Evolutionary conservation across 1,284 basidiomycete species (phyloP), one percentile per base, ranked within the genome.

Genomic region (Lignosus rhinocerotis): DNA sequence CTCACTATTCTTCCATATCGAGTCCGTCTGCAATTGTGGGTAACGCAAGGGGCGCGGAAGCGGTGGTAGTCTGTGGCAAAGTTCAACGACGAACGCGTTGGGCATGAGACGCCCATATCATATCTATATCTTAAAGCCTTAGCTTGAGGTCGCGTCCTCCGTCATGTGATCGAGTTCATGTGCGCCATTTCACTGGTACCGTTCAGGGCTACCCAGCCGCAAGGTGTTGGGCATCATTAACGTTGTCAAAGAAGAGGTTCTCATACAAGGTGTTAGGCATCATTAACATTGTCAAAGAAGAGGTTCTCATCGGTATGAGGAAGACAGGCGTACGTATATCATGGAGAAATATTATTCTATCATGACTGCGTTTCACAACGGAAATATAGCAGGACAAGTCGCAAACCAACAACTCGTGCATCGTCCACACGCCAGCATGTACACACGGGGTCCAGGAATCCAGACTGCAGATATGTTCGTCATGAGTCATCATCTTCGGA

Each of bases 401-500:
- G 21, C 31, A 17, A 48, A n/a, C 25, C 14, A 17, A 52, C 39
- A 42, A 31, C 30, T 19, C 21, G 21, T 45, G 25, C 21, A 30
- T 3, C 14, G 1, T 3, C 2, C 36, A 25, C 25, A 25, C 25
- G 17, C 38, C 46, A 30, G 34, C 30, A 41, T 17, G 19, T 31
- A 48, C 42, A 19, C 21, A 19, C n/a, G 4, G 21, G 11, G 43
- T 30, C 11, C 43, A 8, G 30, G 2, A 1, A 14, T 6, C 11
- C 25, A 21, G 21, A n/a, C 30, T 31, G n/a, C 21, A 12, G 3
- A 16, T 10, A 25, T 25, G 4, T 25, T 4, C 6, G 39, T 56
- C 46, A 64, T 39, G 46, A 31, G 17, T 65, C 62, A 6, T 68
- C 68, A n/a, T 66, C 66, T 12, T 66, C 66, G 3, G 65, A 65